Base-by-base conservation (phyloP, 257 asterid species). In the Cynanchum wilfordii region DNA sequence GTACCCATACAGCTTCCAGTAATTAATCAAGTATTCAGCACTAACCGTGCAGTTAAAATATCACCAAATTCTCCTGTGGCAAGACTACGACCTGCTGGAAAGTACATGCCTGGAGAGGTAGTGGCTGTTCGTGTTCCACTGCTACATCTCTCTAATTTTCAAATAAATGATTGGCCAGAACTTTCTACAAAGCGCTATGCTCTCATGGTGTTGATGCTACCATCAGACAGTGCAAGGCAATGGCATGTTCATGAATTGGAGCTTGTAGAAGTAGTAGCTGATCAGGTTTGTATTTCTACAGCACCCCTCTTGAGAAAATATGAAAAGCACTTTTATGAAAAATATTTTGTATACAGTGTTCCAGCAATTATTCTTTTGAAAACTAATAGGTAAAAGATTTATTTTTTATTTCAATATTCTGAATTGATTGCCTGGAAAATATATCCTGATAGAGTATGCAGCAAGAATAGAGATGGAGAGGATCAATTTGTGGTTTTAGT, bases 221-320 rank as follows among this genome's bases (percentile, higher is more conserved):
- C 99, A 68, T 90, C 96, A 0, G 92, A 89, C 70, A 92, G 98
- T 82, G 99, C 97, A 51, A 86, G 99, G 82, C 93, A 92, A 75
- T 95, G 99, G 99, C 99, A 90, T 72, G 86, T 81, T 68, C 98
- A 95, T 66, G 98, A 95, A 82, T 59, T 95, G 86, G 99, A 95
- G 86, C 99, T 95, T 80, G 99, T 95, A 51, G 96, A 95, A 85
- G 99, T 92, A 47, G 99, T 95, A 71, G 99, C 99, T 0, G 99
- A 95, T 73, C 99, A 94, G 99, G 99, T 91, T 78, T 24, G 84
- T 68, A 4, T 70, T 67, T 66, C 51, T 7, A 13, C 44, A 47
- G 50, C 44, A 5, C 54, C 45, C 25, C 42, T 64, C 50, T 45
- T 3, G 33, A 24, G 56, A 42, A n/a, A n/a, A 3, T 52, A 9